Percentiles rank a stretch among this genome's conserved stretches.
phyloP scores from a whole-genome alignment of 2,329 filamentous ascomycete species.

The Xylaria sp. region DNA sequence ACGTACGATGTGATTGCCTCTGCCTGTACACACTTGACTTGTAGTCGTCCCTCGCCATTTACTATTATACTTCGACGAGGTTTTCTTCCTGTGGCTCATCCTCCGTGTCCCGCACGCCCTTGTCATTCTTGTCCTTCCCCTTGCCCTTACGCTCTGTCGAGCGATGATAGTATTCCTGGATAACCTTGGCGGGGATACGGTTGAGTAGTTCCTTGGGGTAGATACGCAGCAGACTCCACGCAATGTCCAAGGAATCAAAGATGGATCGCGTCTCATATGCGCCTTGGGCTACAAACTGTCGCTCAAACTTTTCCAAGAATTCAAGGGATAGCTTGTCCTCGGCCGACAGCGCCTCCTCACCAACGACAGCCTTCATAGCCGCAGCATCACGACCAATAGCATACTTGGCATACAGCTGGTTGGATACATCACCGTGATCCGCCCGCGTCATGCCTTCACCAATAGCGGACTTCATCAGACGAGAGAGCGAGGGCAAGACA shows the following conservation, averaged over 20 bases:
- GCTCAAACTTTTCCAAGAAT: conserved; percentile 98
- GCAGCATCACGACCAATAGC: conserved; percentile 98
- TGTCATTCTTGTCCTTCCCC: conserved; percentile 66
- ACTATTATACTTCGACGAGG: conserved; percentile 67
- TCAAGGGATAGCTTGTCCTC: conserved; percentile 98
- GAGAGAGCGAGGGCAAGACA: conserved; percentile 95
- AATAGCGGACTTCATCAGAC: conserved; percentile 99
- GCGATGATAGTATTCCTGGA: conserved; percentile 85
- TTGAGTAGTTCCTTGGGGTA: conserved; percentile 99
- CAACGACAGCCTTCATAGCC: conserved; percentile 99
- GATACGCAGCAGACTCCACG: conserved; percentile 95
- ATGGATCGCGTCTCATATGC: conserved; percentile 93
- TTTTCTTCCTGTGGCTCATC: conserved; percentile 63
- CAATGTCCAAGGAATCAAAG: conserved; percentile 92
- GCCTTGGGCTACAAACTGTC: conserved; percentile 91
- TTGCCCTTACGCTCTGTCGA: conserved; percentile 72
- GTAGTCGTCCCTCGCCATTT: conserved; percentile 36
- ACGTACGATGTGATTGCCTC: conserved; percentile 41
- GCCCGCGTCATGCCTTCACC: conserved; percentile 96
- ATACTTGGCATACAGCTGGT: conserved; percentile 99
- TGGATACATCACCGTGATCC: conserved; percentile 98
- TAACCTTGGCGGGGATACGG: conserved; percentile 85
- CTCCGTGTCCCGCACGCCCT: conserved; percentile 57
- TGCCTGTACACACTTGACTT: conserved; percentile 44
- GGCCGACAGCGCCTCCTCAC: conserved; percentile 93